These are phyloP conservation scores for Abrus pulchellus DNA, from an alignment of 306 rosid genomes.

Conservation along the genomic window DNA sequence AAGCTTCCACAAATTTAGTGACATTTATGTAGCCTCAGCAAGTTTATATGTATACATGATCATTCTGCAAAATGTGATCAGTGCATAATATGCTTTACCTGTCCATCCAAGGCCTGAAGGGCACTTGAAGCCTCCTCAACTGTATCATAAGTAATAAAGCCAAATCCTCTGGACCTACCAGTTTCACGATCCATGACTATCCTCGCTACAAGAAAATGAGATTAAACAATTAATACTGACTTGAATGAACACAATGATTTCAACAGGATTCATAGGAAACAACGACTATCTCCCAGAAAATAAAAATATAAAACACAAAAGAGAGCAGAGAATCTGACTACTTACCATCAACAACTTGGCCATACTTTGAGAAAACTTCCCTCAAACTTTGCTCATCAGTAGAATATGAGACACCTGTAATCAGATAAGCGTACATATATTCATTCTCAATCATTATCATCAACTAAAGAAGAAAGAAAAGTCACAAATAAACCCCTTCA, in stretches of 20 bases:
- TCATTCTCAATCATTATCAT: slow-evolving; percentile 1
- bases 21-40: background rate
- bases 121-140: slow-evolving; percentile 77
- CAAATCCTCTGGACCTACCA: slow-evolving; percentile 83
- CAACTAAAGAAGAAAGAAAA: background rate
- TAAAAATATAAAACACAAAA: background rate
- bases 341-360: slow-evolving; percentile 72
- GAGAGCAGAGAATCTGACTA: background rate
- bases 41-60: background rate
- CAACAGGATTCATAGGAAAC: background rate
- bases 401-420: slow-evolving; percentile 66
- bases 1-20: background rate
- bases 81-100: slow-evolving; percentile 55
- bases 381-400: slow-evolving; percentile 66
- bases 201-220: slow-evolving; percentile 58
- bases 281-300: too few species aligned
- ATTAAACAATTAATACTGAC: background rate
- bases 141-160: slow-evolving; percentile 61
- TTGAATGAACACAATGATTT: background rate
- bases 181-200: slow-evolving; percentile 68
- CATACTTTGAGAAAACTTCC: slow-evolving; percentile 70
- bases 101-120: slow-evolving; percentile 70
- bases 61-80: background rate
- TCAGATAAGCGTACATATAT: slow-evolving; percentile 13
- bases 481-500: background rate